phyloP scores from a whole-genome alignment of 192 early-diverging fungal species.

The Coemansia sp. region DNA sequence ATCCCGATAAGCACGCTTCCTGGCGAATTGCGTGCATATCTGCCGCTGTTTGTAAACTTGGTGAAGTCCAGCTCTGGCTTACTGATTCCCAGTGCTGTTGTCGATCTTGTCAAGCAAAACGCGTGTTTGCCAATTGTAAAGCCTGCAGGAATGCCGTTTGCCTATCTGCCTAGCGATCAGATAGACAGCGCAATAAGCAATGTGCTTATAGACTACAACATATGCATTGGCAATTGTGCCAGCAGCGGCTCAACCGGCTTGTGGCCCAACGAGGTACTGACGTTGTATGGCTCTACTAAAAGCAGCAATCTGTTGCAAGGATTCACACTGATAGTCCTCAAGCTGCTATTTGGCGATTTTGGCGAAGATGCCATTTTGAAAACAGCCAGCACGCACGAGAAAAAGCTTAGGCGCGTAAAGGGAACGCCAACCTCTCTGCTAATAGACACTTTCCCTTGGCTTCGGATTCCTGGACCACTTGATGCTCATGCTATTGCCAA shows the following conservation, averaged over 20 bases:
- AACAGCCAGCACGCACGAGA: slow-evolving; percentile 17
- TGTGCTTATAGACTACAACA: slow-evolving; percentile 21
- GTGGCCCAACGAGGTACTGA: slow-evolving; percentile 49
- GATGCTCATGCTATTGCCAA: slow-evolving; percentile 30
- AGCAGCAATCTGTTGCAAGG: slow-evolving; percentile 14
- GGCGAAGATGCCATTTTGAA: slow-evolving; percentile 30
- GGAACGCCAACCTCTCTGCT: slow-evolving; percentile 34
- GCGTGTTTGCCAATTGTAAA: slow-evolving; percentile 18
- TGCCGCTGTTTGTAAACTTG: slow-evolving; percentile 36
- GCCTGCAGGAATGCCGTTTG: slow-evolving; percentile 37
- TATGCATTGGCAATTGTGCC: slow-evolving; percentile 30
- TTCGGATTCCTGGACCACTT: slow-evolving; percentile 32
- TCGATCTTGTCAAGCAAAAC: slow-evolving; percentile 11
- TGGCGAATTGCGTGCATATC: slow-evolving; percentile 33
- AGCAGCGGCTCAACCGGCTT: slow-evolving; percentile 10
- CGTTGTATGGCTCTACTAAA: slow-evolving; percentile 32
- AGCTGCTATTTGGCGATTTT: slow-evolving; percentile 53
- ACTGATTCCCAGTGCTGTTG: slow-evolving; percentile 23
- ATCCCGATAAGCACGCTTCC: slow-evolving; percentile 35
- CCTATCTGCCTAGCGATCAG: slow-evolving; percentile 38
- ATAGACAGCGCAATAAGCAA: slow-evolving; percentile 19
- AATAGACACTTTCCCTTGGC: slow-evolving; percentile 46
- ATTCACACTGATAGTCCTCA: slow-evolving; percentile 35
- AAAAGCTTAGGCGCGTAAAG: slow-evolving; percentile 7
- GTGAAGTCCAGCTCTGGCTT: slow-evolving; percentile 25